Evolutionary conservation across 2,329 filamentous ascomycete species (phyloP).

Genomic region (Exophiala spinifera): DNA sequence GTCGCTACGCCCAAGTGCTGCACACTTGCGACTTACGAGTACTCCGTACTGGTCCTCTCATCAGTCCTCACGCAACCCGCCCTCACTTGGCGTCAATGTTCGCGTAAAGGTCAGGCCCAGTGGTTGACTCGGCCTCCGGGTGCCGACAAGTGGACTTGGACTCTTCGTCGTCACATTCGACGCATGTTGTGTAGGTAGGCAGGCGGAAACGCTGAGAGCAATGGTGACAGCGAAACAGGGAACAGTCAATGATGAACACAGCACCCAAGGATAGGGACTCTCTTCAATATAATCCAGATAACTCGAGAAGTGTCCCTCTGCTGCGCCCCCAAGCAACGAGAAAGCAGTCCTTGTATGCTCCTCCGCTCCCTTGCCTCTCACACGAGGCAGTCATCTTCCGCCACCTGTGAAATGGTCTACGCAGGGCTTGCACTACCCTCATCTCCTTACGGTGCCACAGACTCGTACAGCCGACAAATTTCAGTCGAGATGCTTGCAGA

Average conservation of each 20-base stretch:
- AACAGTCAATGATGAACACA: too few species aligned
- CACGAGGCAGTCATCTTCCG: not conserved
- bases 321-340: not conserved
- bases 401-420: not conserved
- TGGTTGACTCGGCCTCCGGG: not conserved
- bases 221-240: too few species aligned
- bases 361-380: not conserved
- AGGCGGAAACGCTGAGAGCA: too few species aligned
- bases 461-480: conserved; percentile 10
- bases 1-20: not conserved
- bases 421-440: not conserved
- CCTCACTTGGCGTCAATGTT: not conserved
- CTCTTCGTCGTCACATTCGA: not conserved
- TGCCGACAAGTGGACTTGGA: not conserved
- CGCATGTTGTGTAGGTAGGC: too few species aligned
- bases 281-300: too few species aligned
- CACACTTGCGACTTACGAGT: too few species aligned
- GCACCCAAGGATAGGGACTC: too few species aligned
- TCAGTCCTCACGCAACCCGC: not conserved
- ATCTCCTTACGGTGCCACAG: not conserved
- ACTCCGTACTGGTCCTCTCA: too few species aligned
- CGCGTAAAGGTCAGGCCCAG: not conserved
- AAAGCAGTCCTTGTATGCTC: not conserved
- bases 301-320: too few species aligned
- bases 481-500: not conserved